A percentile compares a stretch with the other conserved stretches of the same genome.
These are phyloP conservation scores for Leucocoprinus birnbaumii DNA, from an alignment of 768 basidiomycete genomes.

Conservation along the genomic window DNA sequence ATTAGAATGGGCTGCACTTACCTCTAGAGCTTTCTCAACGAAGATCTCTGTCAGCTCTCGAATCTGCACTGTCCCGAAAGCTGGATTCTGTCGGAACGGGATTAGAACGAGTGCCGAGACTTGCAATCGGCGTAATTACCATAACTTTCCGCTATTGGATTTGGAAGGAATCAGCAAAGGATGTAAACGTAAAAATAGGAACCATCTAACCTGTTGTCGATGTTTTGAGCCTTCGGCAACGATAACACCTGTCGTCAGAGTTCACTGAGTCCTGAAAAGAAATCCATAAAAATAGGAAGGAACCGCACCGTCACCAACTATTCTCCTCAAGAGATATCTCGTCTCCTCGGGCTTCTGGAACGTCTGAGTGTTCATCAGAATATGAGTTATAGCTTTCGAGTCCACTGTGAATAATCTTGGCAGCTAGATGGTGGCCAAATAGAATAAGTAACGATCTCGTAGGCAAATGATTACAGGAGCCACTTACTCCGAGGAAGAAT, in stretches of 20 bases:
- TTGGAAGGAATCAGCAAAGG: background rate
- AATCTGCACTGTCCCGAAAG: conserved; percentile 60
- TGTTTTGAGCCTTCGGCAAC: conserved; percentile 48
- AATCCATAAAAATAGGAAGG: too few species aligned
- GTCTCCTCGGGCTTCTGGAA: conserved; percentile 53
- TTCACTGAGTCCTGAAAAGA: background rate
- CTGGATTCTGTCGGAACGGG: too few species aligned
- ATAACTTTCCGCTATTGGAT: conserved; percentile 43
- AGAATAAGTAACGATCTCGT: too few species aligned
- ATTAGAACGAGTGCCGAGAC: too few species aligned
- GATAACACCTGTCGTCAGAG: conserved; percentile 43
- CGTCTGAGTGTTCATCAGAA: conserved; percentile 51
- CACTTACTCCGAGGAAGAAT: conserved; percentile 41
- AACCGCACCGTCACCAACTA: conserved; percentile 46
- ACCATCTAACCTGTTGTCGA: conserved; percentile 38
- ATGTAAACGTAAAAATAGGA: background rate
- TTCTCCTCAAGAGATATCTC: conserved; percentile 31
- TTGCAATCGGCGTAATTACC: too few species aligned
- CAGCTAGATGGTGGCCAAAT: too few species aligned
- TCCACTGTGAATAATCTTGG: conserved; percentile 55
- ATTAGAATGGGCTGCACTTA: conserved; percentile 17
- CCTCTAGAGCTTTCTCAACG: conserved; percentile 50
- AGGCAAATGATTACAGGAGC: too few species aligned
- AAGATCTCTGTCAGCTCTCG: conserved; percentile 57
- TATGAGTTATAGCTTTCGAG: conserved; percentile 57